Evolutionary conservation across 345 rosid species (phyloP).

Genomic region (Corchorus capsularis): DNA sequence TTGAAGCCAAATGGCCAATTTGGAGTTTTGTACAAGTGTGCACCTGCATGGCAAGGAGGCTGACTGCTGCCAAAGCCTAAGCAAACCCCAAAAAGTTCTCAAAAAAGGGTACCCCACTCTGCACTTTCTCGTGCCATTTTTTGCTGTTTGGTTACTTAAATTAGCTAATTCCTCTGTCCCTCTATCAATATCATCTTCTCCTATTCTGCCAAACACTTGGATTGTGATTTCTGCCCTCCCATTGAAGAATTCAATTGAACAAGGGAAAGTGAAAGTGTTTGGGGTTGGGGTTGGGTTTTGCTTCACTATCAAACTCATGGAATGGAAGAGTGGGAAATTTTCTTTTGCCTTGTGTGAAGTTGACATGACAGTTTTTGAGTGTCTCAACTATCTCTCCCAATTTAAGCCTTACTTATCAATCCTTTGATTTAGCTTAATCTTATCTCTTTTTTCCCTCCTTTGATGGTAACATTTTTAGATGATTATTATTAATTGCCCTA

Average conservation of each 20-base stretch:
- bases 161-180: background rate
- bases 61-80: background rate
- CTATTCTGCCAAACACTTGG: background rate
- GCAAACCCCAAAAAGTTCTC: background rate
- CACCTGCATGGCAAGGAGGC: background rate
- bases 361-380: background rate
- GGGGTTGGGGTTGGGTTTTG: background rate
- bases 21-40: slow-evolving; percentile 5
- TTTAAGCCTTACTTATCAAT: no score
- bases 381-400: no score
- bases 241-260: no score
- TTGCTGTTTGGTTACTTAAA: background rate
- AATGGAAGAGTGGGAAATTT: background rate
- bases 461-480: background rate
- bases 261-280: no score
- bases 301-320: background rate
- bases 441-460: background rate
- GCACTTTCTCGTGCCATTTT: background rate
- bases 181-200: background rate
- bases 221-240: background rate
- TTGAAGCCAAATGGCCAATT: background rate
- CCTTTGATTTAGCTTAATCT: no score
- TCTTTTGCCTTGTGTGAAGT: background rate
- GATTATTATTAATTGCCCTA: no score
- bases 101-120: background rate